Percentiles rank a stretch among this genome's conserved stretches.
Evolutionary conservation across 176 grass and related monocot genomes (phyloP).

Genomic region (Oryza longistaminata): DNA sequence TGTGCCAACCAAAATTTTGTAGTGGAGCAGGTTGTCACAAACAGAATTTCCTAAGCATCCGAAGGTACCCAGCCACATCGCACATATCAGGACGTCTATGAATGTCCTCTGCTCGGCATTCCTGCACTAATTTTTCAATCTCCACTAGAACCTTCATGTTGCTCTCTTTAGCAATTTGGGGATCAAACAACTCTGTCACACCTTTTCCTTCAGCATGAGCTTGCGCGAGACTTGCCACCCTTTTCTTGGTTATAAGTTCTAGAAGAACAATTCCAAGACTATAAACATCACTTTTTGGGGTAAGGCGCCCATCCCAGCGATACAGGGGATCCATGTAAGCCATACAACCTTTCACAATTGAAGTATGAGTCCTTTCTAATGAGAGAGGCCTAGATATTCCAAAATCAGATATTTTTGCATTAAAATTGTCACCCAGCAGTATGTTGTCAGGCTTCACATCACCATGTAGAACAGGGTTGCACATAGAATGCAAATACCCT

Average conservation of each 20-base stretch:
- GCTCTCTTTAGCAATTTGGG: background rate
- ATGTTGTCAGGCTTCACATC: background rate
- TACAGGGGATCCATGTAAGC: background rate
- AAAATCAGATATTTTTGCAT: constrained; percentile 10
- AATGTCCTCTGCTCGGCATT: background rate
- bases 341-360: background rate
- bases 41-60: background rate
- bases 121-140: background rate
- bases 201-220: background rate
- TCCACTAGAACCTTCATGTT: background rate
- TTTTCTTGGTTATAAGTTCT: background rate
- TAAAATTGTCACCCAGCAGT: background rate
- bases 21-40: too few relatives aligned
- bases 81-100: background rate
- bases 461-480: constrained; percentile 9
- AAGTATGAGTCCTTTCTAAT: background rate
- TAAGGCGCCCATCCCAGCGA: background rate
- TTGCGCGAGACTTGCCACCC: background rate
- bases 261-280: background rate
- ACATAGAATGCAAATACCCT: constrained; percentile 4
- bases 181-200: background rate
- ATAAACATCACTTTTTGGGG: constrained; percentile 1
- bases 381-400: background rate
- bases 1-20: too few relatives aligned
- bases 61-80: background rate